These are phyloP conservation scores for Alternaria consortialis DNA, from an alignment of 2,329 filamentous ascomycete genomes.

Conservation along the genomic window DNA sequence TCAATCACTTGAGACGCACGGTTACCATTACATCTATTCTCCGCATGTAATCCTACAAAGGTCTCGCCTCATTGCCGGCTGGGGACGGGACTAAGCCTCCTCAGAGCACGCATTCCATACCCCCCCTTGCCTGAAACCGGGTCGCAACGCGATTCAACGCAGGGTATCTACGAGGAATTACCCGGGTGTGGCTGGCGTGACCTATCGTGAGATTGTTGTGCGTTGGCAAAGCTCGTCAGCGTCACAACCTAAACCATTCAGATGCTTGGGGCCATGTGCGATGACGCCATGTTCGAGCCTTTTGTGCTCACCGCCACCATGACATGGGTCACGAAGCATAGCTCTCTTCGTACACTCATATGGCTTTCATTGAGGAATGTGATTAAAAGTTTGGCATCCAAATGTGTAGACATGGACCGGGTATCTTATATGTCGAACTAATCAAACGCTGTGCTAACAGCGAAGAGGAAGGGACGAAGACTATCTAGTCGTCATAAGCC, in stretches of 20 bases:
- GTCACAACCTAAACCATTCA: conserved; percentile 14
- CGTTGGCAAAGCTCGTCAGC: conserved; percentile 26
- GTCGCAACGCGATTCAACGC: conserved; percentile 5
- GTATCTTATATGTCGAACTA: conserved; percentile 11
- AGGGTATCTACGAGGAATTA: conserved; percentile 11
- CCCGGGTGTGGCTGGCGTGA: conserved; percentile 11
- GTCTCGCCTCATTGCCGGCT: background rate
- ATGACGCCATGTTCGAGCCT: conserved; percentile 28
- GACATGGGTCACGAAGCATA: conserved; percentile 13
- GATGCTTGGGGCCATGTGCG: conserved; percentile 10
- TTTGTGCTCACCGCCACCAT: conserved; percentile 26
- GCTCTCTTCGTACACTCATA: background rate
- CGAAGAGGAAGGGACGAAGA: background rate
- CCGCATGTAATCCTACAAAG: background rate
- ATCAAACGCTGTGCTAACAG: conserved; percentile 6
- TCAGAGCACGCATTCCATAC: background rate
- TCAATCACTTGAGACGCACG: conserved; percentile 21
- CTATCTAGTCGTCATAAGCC: background rate
- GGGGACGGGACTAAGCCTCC: background rate
- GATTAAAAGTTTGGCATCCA: background rate
- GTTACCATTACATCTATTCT: conserved; percentile 1
- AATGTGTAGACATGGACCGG: conserved; percentile 1
- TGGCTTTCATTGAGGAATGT: conserved; percentile 1
- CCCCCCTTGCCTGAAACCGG: conserved; percentile 5
- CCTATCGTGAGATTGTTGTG: conserved; percentile 23